Conservation (phyloP, 495 filamentous ascomycete species). For the Aspergillus heteromorphus region DNA sequence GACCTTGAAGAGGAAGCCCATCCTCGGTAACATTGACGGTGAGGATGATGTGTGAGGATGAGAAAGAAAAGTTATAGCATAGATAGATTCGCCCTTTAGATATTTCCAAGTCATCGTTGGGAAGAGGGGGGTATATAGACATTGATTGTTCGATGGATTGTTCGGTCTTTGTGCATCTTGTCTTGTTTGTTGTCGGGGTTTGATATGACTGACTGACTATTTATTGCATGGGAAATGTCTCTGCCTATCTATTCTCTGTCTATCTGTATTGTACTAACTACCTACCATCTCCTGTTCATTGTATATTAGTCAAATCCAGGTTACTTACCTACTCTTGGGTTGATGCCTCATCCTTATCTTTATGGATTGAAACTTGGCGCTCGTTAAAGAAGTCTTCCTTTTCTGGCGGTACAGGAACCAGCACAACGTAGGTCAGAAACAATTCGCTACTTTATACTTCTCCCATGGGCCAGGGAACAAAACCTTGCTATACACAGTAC, state of each 20-base stretch:
- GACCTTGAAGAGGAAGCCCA: slow-evolving; percentile 34
- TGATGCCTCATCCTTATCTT: not conserved
- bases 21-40: slow-evolving; percentile 35
- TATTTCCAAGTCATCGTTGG: not conserved
- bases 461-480: too few species aligned
- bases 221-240: slow-evolving; percentile 4
- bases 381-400: too few species aligned
- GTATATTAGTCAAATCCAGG: not conserved
- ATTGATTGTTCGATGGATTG: not conserved
- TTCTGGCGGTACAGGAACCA: too few species aligned
- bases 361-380: too few species aligned
- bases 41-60: slow-evolving; percentile 18
- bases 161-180: not conserved
- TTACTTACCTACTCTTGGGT: not conserved
- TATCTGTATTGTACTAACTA: not conserved
- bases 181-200: not conserved
- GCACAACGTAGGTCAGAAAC: too few species aligned
- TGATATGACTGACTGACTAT: too few species aligned
- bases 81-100: not conserved
- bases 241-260: not conserved
- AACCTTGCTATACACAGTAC: too few species aligned
- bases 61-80: not conserved
- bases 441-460: too few species aligned
- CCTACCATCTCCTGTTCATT: not conserved
- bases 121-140: not conserved